Percentiles rank a stretch among this genome's conserved stretches.
phyloP scores from a whole-genome alignment of 164 flowering plant genomes.

The Aristolochia contorta region DNA sequence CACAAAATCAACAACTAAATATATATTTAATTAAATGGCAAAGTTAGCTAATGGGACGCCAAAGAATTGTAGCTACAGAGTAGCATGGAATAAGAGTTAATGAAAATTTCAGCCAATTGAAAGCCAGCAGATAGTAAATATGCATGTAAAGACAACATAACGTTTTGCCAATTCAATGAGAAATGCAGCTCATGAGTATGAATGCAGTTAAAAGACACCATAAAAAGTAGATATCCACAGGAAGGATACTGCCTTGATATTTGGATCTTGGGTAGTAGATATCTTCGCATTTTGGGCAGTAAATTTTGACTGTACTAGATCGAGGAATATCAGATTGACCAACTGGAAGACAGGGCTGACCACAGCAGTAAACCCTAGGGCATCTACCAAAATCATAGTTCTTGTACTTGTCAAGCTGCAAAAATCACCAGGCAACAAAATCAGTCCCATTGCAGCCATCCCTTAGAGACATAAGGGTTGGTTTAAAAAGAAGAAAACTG shows the following conservation, averaged over 20 bases:
- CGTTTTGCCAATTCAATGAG: background rate
- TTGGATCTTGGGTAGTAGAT: constrained; percentile 75
- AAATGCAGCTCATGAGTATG: background rate
- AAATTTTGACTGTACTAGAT: constrained; percentile 74
- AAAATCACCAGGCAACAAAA: constrained; percentile 9
- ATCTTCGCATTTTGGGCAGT: constrained; percentile 87
- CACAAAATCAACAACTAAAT: too few relatives aligned
- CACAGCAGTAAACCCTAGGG: constrained; percentile 82
- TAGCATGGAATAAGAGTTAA: too few relatives aligned
- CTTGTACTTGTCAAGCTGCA: constrained; percentile 79
- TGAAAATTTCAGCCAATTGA: too few relatives aligned
- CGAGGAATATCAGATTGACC: constrained; percentile 84
- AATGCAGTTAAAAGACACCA: background rate
- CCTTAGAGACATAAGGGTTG: too few relatives aligned
- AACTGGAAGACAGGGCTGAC: constrained; percentile 88
- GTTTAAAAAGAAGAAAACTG: too few relatives aligned
- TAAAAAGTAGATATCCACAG: background rate
- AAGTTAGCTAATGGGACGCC: too few relatives aligned
- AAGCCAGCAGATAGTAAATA: too few relatives aligned
- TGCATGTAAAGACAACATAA: too few relatives aligned
- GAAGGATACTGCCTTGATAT: constrained; percentile 84
- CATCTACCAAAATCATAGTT: constrained; percentile 82
- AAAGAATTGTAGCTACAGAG: too few relatives aligned
- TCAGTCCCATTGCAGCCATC: too few relatives aligned
- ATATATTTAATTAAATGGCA: too few relatives aligned